phyloP scores from a whole-genome alignment of 1,284 basidiomycete species.

The Melampsora larici-populina region DNA sequence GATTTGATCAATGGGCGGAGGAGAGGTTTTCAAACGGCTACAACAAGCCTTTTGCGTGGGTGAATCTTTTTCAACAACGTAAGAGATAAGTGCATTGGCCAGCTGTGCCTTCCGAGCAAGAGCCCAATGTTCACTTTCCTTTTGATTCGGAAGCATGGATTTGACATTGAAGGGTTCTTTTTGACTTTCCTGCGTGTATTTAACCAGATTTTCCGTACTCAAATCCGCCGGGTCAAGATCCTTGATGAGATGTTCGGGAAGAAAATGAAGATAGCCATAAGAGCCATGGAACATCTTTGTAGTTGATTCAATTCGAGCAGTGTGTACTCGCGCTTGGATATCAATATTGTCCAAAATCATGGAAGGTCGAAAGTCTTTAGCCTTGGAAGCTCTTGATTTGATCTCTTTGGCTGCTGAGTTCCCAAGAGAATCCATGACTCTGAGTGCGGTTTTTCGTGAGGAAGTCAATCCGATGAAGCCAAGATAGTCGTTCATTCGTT shows the following conservation, averaged over 20 bases:
- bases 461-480: constrained; percentile 8
- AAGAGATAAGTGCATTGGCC: background rate
- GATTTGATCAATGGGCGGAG: too few relatives aligned
- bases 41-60: background rate
- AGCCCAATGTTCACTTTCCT: background rate
- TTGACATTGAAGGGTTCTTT: background rate
- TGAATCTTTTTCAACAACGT: background rate
- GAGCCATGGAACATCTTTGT: too few relatives aligned
- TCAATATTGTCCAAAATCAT: constrained; percentile 26
- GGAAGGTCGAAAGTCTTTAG: background rate
- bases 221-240: background rate
- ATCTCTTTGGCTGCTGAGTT: background rate
- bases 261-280: constrained; percentile 12
- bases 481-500: background rate
- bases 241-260: background rate
- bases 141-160: background rate
- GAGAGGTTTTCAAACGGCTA: too few relatives aligned
- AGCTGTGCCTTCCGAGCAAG: constrained; percentile 5
- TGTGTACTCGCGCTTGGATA: constrained; percentile 15
- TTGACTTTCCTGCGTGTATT: background rate
- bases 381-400: background rate
- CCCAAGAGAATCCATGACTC: background rate
- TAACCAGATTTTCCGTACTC: background rate
- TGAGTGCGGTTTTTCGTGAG: background rate
- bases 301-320: background rate